phyloP scores from a whole-genome alignment of 306 rosid genomes.

The Carpinus viminea region DNA sequence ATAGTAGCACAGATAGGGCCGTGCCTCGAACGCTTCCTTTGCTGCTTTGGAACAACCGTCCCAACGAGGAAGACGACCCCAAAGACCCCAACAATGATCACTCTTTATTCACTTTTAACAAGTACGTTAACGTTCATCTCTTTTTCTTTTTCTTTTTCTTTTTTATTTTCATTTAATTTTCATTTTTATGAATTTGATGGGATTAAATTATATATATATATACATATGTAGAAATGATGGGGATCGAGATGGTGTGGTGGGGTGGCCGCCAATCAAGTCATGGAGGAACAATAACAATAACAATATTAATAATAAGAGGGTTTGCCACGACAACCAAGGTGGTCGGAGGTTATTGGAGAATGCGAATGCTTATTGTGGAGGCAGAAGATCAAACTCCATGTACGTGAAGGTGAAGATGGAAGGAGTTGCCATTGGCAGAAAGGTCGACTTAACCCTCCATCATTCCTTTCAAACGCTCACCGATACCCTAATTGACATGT shows the following conservation, averaged over 20 bases:
- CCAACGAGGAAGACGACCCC: slow-evolving; percentile 33
- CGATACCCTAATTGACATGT: slow-evolving; percentile 67
- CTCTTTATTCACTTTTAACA: slow-evolving; percentile 7
- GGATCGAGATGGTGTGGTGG: slow-evolving; percentile 44
- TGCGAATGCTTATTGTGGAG: slow-evolving; percentile 5
- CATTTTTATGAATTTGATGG: not conserved
- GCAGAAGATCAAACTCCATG: slow-evolving; percentile 23
- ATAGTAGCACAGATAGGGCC: not conserved
- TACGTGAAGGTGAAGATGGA: slow-evolving; percentile 94
- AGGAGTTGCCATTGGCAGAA: slow-evolving; percentile 79
- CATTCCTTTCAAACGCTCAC: slow-evolving; percentile 51
- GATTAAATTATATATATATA: not conserved
- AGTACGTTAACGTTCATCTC: slow-evolving; percentile 19
- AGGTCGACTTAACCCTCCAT: slow-evolving; percentile 58
- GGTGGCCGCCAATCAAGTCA: slow-evolving; percentile 79
- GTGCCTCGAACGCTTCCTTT: slow-evolving; percentile 61
- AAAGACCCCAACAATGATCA: slow-evolving; percentile 2
- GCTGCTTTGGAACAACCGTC: slow-evolving; percentile 51
- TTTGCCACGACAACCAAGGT: slow-evolving; percentile 6
- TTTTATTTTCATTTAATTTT: no score
- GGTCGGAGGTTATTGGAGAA: slow-evolving; percentile 21
- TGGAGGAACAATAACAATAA: slow-evolving; percentile 34
- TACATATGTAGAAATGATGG: slow-evolving; percentile 38
- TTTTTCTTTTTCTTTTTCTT: not conserved
- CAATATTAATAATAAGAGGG: slow-evolving; percentile 23